Evolutionary conservation across 352 stramenopile species (phyloP), one percentile per base, ranked within the genome.

Genomic region (Pythium monospermum): DNA sequence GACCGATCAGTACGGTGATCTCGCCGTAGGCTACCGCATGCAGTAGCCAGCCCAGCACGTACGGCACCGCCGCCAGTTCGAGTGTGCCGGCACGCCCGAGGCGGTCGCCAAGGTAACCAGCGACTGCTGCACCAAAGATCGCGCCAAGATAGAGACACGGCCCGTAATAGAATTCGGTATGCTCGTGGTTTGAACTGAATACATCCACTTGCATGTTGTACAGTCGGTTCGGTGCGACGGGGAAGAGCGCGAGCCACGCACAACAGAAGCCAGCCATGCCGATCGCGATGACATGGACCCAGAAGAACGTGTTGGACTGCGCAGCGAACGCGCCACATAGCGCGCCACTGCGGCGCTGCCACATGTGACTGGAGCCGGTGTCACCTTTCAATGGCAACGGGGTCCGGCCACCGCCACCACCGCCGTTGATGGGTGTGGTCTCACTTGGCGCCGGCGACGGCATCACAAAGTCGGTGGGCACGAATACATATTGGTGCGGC

Each of bases 191-290:
- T n/a, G 69, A 76, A 65, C 64, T 71, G 55, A 92, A 92, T 15
- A 90, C 69, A 51, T 92, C 78, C 41, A 92, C 76, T 57, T 92
- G 78, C 63, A 92, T 89, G 58, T 90, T 86, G 66, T 92, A 92
- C 10, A 92, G 70, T 7, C 79, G 61, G 25, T 50, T 70, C 10
- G 82, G 76, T 12, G 76, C 73, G 43, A 92, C 71, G 31, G 82
- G 82, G 65, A 90, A 92, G 33, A 88, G 66, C 41, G 61, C 54
- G 21, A 84, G 44, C 82, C 82, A 92, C 13, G 63, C 63, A 53
- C 54, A 70, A 18, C 68, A 72, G 13, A 86, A 37, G 18, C 68
- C 69, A 0, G 74, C 66, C 6, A 71, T 43, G 8, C 71, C 68
- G 40, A 86, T 63, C 13, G 77, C 71, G 0, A 66, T 36, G 15